Percentiles rank a stretch among this genome's conserved stretches.
Conservation (phyloP, 495 filamentous ascomycete genomes). For the Hypoxylon fragiforme region DNA sequence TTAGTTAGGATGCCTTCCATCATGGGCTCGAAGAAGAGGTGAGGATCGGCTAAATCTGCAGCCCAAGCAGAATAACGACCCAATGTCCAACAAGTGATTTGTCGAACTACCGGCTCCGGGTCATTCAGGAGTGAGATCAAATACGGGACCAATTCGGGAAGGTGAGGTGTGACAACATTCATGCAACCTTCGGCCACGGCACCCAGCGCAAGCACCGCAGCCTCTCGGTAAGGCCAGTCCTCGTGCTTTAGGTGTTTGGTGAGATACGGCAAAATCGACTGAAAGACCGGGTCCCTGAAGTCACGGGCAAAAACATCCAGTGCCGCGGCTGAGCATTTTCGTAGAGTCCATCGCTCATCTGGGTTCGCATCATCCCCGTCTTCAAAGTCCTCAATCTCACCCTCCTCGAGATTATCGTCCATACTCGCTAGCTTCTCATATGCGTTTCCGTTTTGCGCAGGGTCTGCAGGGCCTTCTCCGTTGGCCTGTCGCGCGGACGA, state of each 20-base stretch:
- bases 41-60: conserved; percentile 67
- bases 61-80: conserved; percentile 95
- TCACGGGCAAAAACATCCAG: conserved; percentile 91
- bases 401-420: conserved; percentile 83
- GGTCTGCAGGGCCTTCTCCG: conserved; percentile 57
- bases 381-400: conserved; percentile 82
- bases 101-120: conserved; percentile 85
- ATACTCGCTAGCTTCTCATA: conserved; percentile 54
- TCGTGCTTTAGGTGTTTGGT: conserved; percentile 84
- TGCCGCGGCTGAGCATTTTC: conserved; percentile 97
- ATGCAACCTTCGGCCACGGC: conserved; percentile 96
- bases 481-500: conserved; percentile 53
- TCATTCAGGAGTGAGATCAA: conserved; percentile 87
- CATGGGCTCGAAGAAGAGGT: conserved; percentile 86
- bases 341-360: conserved; percentile 92
- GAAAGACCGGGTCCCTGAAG: conserved; percentile 86
- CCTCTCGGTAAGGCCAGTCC: conserved; percentile 92
- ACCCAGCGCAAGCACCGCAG: conserved; percentile 90
- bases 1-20: conserved; percentile 94
- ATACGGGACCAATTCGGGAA: conserved; percentile 88
- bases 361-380: conserved; percentile 75
- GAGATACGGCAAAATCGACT: conserved; percentile 87
- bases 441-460: conserved; percentile 51
- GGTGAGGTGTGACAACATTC: conserved; percentile 83
- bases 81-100: conserved; percentile 98